Conservation (phyloP, 257 asterid genomes). For the Henckelia pumila region DNA sequence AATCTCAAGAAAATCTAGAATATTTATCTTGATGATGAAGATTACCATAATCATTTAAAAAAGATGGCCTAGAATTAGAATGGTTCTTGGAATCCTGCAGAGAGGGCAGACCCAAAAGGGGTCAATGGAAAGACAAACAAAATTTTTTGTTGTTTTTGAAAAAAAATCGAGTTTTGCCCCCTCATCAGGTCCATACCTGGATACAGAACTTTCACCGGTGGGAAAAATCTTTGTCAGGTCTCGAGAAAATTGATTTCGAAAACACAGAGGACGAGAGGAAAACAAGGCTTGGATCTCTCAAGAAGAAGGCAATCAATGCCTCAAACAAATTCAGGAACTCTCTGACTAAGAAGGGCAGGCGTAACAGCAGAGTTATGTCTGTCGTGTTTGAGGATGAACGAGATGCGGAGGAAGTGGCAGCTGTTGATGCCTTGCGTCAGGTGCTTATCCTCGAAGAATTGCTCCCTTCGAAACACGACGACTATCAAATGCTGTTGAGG, state of each 20-base stretch:
- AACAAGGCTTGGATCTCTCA: constrained; percentile 50
- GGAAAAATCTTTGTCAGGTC: constrained; percentile 28
- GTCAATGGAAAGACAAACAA: not conserved
- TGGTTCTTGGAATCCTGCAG: not conserved
- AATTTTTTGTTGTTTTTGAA: too few relatives aligned
- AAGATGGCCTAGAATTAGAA: not conserved
- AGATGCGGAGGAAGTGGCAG: constrained; percentile 55
- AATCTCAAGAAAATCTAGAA: not conserved
- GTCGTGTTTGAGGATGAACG: constrained; percentile 52
- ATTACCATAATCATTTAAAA: not conserved
- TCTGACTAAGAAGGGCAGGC: constrained; percentile 44
- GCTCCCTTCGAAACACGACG: constrained; percentile 61
- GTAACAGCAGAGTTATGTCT: constrained; percentile 52
- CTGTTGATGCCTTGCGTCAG: constrained; percentile 64
- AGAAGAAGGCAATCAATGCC: constrained; percentile 50
- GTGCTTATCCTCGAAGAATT: constrained; percentile 54
- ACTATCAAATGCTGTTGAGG: constrained; percentile 62
- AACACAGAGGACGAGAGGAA: constrained; percentile 43
- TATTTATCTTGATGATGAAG: not conserved
- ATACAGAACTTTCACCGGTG: not conserved
- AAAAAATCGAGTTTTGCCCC: not conserved
- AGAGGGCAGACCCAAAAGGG: not conserved
- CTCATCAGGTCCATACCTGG: not conserved
- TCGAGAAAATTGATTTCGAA: constrained; percentile 43
- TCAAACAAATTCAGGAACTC: constrained; percentile 52